Evolutionary conservation across 768 basidiomycete species (phyloP), one percentile per base, ranked within the genome.

Genomic region (Mycena epipterygia): DNA sequence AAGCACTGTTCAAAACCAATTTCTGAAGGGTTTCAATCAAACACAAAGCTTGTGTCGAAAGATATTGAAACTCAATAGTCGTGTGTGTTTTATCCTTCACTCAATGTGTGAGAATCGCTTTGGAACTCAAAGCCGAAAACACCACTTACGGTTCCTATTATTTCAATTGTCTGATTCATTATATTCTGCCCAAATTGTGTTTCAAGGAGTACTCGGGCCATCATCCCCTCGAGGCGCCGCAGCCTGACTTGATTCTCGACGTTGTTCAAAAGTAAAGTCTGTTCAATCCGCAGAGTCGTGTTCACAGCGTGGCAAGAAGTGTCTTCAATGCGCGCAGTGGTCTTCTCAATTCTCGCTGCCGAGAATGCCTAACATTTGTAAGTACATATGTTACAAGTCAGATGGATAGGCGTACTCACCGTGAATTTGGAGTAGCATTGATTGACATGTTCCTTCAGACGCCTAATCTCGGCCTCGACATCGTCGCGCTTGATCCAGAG

Each of bases 401-500:
- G 29, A 17, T 7, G 12, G 27, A 42, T 9, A n/a, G 25, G 8
- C 21, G 41, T 12, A 25, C 57, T 25, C 16, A 58, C 72, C 32
- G 58, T 65, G 30, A 73, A 73, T 39, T 64, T 39, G 17, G 55
- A 12, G 12, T 30, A 65, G 23, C 71, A 73, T 17, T 59, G 61
- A 16, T 55, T 69, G 3, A 65, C 64, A 70, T 61, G 71, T 14
- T 65, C 68, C 58, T 65, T 68, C 48, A 72, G 41, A 41, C 25
- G 27, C 7, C 25, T 7, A 16, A 72, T 68, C 41, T 69, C 39
- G 0, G 11, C 30, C 51, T 73, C 71, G 8, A 73, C n/a, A 19
- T 73, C 57, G 25, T 73, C 68, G 6, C 67, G 71, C 56, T 73
- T 73, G 4, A 56, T 30, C 71, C 71, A 73, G 1, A 29, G 49